Conservation (phyloP, 2,329 filamentous ascomycete genomes). For the Alternaria ethzedia region DNA sequence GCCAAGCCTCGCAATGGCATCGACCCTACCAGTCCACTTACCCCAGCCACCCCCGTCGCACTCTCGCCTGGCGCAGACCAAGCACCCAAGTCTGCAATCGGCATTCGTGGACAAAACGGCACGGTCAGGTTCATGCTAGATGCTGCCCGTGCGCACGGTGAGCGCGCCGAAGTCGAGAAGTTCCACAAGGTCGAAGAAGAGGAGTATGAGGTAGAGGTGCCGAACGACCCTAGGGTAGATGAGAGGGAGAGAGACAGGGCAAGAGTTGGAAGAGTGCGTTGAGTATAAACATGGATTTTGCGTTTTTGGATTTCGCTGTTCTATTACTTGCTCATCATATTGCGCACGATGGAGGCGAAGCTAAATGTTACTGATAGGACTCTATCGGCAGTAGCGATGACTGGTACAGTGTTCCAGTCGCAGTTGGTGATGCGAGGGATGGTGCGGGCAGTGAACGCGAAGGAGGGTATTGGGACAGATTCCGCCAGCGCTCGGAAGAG, state of each 20-base stretch:
- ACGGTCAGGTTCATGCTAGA: constrained; percentile 92
- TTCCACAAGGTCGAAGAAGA: constrained; percentile 79
- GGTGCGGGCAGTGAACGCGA: not conserved
- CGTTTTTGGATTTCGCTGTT: not conserved
- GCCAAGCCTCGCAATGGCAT: constrained; percentile 43
- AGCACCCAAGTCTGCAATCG: constrained; percentile 46
- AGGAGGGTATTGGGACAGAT: not conserved
- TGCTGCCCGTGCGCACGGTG: constrained; percentile 72
- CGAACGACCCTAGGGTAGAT: constrained; percentile 28
- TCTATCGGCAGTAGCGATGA: not conserved
- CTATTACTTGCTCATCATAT: not conserved
- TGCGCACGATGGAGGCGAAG: not conserved
- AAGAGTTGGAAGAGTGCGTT: constrained; percentile 37
- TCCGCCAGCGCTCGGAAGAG: not conserved
- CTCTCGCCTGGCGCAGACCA: constrained; percentile 46
- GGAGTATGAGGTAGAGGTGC: constrained; percentile 75
- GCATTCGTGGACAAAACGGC: constrained; percentile 63
- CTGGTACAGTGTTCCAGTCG: not conserved
- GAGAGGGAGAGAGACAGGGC: constrained; percentile 27
- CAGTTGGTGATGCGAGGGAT: not conserved
- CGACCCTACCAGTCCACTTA: constrained; percentile 42
- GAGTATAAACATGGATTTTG: constrained; percentile 21
- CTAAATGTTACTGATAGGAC: constrained; percentile 5
- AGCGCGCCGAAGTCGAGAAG: constrained; percentile 70
- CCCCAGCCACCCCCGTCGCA: constrained; percentile 54